These are phyloP conservation scores for Domatiomyces catenatus DNA, from an alignment of 2,329 filamentous ascomycete species.

Conservation along the genomic window DNA sequence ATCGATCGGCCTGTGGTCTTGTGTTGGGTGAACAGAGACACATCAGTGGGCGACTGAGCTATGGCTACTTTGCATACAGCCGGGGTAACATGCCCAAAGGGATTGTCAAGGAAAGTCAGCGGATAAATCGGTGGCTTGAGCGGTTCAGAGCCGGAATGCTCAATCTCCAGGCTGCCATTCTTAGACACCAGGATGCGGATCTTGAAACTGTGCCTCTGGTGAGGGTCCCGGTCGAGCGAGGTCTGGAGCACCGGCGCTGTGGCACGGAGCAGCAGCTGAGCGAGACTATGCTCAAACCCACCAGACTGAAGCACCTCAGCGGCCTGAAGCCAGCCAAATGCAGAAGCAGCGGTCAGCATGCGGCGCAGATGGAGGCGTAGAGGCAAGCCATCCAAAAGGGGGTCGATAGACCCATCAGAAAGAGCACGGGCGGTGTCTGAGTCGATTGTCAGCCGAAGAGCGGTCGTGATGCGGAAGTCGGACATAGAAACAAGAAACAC, in stretches of 20 bases:
- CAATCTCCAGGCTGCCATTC: not conserved
- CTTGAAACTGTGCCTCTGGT: not conserved
- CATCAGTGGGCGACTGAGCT: constrained; percentile 36
- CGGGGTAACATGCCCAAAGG: not conserved
- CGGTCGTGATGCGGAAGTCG: not conserved
- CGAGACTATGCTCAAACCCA: not conserved
- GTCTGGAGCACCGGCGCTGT: not conserved
- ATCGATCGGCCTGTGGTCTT: constrained; percentile 65
- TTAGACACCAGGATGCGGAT: constrained; percentile 6
- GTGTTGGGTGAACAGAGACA: constrained; percentile 57
- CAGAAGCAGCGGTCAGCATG: not conserved
- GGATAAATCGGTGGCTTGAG: constrained; percentile 1
- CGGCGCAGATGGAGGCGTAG: constrained; percentile 1
- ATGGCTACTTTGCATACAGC: constrained; percentile 3
- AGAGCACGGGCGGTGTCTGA: not conserved
- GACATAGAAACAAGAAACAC: not conserved
- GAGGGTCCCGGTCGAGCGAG: not conserved
- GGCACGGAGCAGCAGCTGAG: not conserved
- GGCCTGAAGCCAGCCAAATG: constrained; percentile 1
- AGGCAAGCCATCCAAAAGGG: not conserved
- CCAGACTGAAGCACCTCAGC: not conserved
- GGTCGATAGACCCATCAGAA: not conserved
- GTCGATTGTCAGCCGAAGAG: not conserved
- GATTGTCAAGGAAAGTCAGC: not conserved
- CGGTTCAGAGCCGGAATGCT: not conserved